Evolutionary conservation across 306 rosid genomes (phyloP).

Genomic region (Vicia faba): DNA sequence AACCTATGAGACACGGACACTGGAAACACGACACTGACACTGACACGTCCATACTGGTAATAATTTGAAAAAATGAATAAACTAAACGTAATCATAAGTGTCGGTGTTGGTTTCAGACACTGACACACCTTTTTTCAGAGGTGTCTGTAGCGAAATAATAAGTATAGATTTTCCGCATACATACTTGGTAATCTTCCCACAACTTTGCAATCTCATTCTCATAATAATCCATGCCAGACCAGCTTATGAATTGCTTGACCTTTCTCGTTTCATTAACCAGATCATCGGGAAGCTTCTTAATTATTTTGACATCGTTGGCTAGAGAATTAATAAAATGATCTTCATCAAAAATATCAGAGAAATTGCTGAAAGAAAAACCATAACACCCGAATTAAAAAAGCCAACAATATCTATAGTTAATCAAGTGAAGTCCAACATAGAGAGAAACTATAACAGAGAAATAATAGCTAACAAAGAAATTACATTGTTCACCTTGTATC

Average conservation of each 20-base stretch:
- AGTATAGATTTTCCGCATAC: constrained; percentile 39
- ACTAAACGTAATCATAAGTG: no score
- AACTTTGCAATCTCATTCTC: constrained; percentile 76
- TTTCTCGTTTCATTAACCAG: constrained; percentile 55
- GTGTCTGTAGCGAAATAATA: neutral
- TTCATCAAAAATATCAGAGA: constrained; percentile 92
- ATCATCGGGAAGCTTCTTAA: constrained; percentile 71
- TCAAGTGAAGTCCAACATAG: constrained; percentile 15
- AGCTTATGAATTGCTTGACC: constrained; percentile 82
- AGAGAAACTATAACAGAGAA: constrained; percentile 22
- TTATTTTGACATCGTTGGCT: constrained; percentile 74
- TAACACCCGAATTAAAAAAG: constrained; percentile 21
- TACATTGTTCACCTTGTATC: constrained; percentile 68
- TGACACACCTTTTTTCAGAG: no score
- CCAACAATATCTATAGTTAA: neutral
- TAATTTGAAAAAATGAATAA: no score
- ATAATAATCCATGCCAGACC: constrained; percentile 93
- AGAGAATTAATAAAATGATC: constrained; percentile 74
- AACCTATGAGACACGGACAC: no score
- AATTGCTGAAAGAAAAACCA: constrained; percentile 62
- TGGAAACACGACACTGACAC: no score
- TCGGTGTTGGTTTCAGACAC: no score
- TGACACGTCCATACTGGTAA: no score
- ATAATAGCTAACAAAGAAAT: constrained; percentile 5
- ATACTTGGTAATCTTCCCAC: constrained; percentile 81